Evolutionary conservation across 2,329 filamentous ascomycete genomes (phyloP).

Genomic region (Neopestalotiopsis sp.): DNA sequence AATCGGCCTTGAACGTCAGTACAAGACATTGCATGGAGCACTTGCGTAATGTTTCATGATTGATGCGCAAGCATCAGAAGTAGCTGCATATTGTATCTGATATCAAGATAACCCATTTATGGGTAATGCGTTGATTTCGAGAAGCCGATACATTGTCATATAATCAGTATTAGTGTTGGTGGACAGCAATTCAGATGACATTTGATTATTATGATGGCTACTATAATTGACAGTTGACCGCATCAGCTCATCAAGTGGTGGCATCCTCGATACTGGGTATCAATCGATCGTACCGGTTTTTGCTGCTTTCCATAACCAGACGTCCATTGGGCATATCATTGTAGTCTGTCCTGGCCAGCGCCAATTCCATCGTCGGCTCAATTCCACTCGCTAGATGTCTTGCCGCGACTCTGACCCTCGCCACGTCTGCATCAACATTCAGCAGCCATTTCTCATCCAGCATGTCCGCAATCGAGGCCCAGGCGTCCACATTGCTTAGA

Average conservation of each 20-base stretch:
- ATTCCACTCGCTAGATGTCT: slow-evolving; percentile 47
- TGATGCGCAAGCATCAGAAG: too few relatives aligned
- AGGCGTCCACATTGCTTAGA: slow-evolving; percentile 36
- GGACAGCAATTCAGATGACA: too few relatives aligned
- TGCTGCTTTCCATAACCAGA: slow-evolving; percentile 6
- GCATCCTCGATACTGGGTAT: slow-evolving; percentile 7
- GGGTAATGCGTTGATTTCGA: too few relatives aligned
- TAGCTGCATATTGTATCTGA: too few relatives aligned
- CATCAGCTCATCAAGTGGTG: neutral
- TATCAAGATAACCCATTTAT: too few relatives aligned
- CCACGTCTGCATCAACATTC: slow-evolving; percentile 41
- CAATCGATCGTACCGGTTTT: neutral
- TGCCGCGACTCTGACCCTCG: slow-evolving; percentile 42
- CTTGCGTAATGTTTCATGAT: too few relatives aligned
- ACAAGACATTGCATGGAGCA: too few relatives aligned
- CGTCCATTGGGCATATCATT: slow-evolving; percentile 44
- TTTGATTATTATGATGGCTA: too few relatives aligned
- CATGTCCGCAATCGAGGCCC: slow-evolving; percentile 38
- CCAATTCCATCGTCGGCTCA: slow-evolving; percentile 42
- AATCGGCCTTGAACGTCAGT: too few relatives aligned
- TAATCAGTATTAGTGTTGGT: too few relatives aligned
- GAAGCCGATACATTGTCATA: too few relatives aligned
- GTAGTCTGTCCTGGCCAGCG: slow-evolving; percentile 40
- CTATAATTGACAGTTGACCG: neutral
- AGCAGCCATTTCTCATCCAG: slow-evolving; percentile 50